Evolutionary conservation across 768 basidiomycete species (phyloP).

Genomic region (Ephemerocybe angulata): DNA sequence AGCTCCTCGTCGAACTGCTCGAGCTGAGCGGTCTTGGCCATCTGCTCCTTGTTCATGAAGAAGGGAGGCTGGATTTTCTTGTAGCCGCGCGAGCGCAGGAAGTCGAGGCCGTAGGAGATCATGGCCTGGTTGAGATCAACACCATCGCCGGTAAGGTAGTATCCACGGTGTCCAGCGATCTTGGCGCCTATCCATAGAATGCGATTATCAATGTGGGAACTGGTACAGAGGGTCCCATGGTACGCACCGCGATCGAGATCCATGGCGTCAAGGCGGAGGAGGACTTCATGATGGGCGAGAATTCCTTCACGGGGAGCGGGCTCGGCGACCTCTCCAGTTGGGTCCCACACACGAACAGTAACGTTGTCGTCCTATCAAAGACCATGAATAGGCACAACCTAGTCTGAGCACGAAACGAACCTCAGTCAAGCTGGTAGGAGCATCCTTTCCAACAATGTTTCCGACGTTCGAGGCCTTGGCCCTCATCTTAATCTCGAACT

Average conservation of each 20-base stretch:
- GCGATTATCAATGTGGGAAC: not conserved
- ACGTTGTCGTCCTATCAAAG: constrained; percentile 79
- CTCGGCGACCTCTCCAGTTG: constrained; percentile 67
- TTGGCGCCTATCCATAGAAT: constrained; percentile 69
- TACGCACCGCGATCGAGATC: constrained; percentile 89
- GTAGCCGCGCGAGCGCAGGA: constrained; percentile 76
- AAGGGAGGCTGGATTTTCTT: constrained; percentile 97
- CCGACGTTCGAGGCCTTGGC: constrained; percentile 80
- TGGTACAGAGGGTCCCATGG: not conserved
- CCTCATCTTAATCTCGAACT: constrained; percentile 75
- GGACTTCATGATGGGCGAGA: constrained; percentile 96
- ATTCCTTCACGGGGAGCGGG: constrained; percentile 72
- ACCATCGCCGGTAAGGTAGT: constrained; percentile 93
- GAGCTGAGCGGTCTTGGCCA: constrained; percentile 97
- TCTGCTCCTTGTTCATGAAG: constrained; percentile 97
- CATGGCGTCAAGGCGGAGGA: constrained; percentile 90
- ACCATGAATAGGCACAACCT: not conserved
- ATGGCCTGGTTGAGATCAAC: constrained; percentile 97
- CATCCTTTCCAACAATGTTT: constrained; percentile 87
- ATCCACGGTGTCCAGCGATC: constrained; percentile 92
- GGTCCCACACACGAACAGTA: constrained; percentile 81
- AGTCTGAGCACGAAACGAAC: too few species aligned
- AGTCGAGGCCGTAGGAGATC: constrained; percentile 92
- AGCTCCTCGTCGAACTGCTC: constrained; percentile 98
- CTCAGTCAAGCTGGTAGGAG: constrained; percentile 85